Evolutionary conservation across 441 rosid genomes (phyloP).

Genomic region (Populus hybrid): DNA sequence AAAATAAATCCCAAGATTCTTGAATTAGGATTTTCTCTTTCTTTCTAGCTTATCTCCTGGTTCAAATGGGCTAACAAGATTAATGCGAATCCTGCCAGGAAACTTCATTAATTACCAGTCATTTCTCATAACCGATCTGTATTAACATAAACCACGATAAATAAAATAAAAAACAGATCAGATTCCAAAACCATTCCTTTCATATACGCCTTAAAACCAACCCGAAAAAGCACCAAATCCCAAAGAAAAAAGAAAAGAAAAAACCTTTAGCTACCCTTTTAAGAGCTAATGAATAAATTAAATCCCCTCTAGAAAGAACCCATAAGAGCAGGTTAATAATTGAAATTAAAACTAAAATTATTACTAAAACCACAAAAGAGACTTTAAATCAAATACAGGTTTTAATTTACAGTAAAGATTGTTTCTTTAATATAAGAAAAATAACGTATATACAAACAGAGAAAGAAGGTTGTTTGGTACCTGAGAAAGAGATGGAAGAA

Average conservation of each 20-base stretch:
- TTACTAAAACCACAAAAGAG: neutral
- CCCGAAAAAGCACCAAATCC: neutral
- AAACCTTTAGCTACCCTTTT: neutral
- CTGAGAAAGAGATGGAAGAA: constrained; percentile 1
- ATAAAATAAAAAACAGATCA: constrained; percentile 34
- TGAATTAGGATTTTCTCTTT: constrained; percentile 15
- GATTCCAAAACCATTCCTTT: constrained; percentile 8
- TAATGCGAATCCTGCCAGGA: constrained; percentile 18
- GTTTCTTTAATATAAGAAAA: neutral
- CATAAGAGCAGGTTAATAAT: neutral
- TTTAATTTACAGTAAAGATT: neutral
- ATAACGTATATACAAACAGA: neutral
- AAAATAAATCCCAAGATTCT: constrained; percentile 26
- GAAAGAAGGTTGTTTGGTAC: neutral
- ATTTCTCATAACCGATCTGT: constrained; percentile 39
- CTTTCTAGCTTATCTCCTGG: constrained; percentile 31
- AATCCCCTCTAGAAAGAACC: neutral
- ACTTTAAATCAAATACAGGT: neutral
- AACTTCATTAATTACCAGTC: constrained; percentile 13
- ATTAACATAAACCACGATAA: constrained; percentile 21
- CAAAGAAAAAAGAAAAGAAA: neutral
- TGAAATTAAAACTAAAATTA: neutral
- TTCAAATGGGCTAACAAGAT: constrained; percentile 34
- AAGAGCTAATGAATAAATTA: neutral
- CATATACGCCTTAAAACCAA: neutral